phyloP scores from a whole-genome alignment of 176 grass and related monocot genomes.

The Rhynchospora pubera region DNA sequence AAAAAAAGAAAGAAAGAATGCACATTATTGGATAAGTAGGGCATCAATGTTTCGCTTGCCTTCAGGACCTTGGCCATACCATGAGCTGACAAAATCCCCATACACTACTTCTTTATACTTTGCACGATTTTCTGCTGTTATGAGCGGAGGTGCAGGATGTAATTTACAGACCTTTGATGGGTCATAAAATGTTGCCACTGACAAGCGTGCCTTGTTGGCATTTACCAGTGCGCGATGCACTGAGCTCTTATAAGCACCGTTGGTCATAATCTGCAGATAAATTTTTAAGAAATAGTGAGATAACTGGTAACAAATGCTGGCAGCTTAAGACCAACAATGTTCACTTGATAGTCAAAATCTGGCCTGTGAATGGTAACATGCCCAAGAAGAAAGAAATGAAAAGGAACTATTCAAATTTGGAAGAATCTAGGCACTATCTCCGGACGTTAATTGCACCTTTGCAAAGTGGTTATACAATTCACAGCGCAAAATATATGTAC shows the following conservation, averaged over 20 bases:
- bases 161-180: constrained; percentile 66
- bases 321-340: background rate
- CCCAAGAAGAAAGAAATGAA: background rate
- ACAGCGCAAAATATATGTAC: background rate
- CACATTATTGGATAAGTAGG: constrained; percentile 41
- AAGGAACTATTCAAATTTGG: background rate
- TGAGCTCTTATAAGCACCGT: constrained; percentile 66
- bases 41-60: constrained; percentile 87
- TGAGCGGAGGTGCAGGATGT: constrained; percentile 47
- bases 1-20: background rate
- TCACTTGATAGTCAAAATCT: background rate
- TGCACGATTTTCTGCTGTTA: constrained; percentile 33
- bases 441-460: background rate
- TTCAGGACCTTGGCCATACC: constrained; percentile 90
- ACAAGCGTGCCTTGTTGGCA: constrained; percentile 51
- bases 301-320: background rate
- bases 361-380: background rate
- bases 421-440: background rate
- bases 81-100: constrained; percentile 80
- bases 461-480: background rate
- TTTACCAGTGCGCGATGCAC: constrained; percentile 82
- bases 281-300: background rate
- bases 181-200: constrained; percentile 83
- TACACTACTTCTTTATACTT: constrained; percentile 76
- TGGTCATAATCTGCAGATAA: constrained; percentile 67